Conservation (phyloP, 805 yeast genomes). For the Saccharomyces kudriavzevii region DNA sequence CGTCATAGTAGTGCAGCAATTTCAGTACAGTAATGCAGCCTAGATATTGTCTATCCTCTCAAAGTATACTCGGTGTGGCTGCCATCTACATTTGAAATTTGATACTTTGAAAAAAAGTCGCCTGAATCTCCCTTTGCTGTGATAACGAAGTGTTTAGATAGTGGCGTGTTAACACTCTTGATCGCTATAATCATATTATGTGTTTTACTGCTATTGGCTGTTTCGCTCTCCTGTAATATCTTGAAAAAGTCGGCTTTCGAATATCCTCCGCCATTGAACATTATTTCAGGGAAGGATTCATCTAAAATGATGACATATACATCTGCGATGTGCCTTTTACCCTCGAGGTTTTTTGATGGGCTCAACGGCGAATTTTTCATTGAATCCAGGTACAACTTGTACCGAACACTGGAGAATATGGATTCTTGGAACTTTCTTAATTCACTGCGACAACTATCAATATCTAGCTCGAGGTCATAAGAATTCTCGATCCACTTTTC, state of each 20-base stretch:
- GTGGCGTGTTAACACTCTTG: conserved; percentile 5
- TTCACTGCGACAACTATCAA: conserved; percentile 3
- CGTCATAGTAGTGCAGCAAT: not conserved
- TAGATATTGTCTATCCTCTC: not conserved
- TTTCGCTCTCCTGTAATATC: not conserved
- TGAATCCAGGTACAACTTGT: conserved; percentile 7
- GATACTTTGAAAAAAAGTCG: conserved; percentile 9
- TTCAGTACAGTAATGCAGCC: not conserved
- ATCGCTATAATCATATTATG: conserved; percentile 19
- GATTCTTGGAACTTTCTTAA: conserved; percentile 8
- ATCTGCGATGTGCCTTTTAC: conserved; percentile 10
- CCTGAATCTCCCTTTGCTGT: conserved; percentile 17
- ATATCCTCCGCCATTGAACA: not conserved
- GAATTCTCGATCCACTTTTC: conserved; percentile 10
- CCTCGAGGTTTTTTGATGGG: conserved; percentile 5
- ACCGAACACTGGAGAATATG: conserved; percentile 11
- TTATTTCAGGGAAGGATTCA: not conserved
- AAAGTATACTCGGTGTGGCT: conserved; percentile 23
- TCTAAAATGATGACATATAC: conserved; percentile 13
- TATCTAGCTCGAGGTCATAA: conserved; percentile 11
- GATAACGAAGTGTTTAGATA: conserved; percentile 15
- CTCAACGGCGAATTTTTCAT: not conserved
- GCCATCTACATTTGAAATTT: conserved; percentile 9
- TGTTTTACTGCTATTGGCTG: not conserved
- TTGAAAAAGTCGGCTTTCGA: not conserved